Percentiles rank a stretch among this genome's conserved stretches.
Evolutionary conservation across 2,329 filamentous ascomycete genomes (phyloP).

Genomic region (Aureobasidium lini): DNA sequence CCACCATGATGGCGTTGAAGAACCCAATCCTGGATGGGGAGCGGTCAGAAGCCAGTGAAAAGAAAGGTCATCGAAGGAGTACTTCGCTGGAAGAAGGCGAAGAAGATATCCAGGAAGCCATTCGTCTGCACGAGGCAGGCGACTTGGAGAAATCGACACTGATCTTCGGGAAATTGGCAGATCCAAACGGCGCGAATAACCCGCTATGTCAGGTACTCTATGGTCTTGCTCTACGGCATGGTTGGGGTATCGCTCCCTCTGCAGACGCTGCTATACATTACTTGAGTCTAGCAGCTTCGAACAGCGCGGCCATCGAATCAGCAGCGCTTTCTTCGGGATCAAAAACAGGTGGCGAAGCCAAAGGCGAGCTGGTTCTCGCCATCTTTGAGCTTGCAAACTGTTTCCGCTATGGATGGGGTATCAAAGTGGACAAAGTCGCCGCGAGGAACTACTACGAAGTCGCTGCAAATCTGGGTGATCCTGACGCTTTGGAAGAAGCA

Average conservation of each 20-base stretch:
- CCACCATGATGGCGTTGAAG: conserved; percentile 70
- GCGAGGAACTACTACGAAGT: conserved; percentile 94
- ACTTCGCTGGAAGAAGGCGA: conserved; percentile 30
- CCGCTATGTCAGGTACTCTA: conserved; percentile 93
- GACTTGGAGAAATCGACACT: conserved; percentile 71
- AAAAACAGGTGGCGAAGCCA: conserved; percentile 88
- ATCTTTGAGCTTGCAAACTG: conserved; percentile 92
- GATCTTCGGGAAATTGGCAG: conserved; percentile 77
- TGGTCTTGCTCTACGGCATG: conserved; percentile 85
- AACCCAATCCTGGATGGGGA: conserved; percentile 34
- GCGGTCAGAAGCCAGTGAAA: background rate
- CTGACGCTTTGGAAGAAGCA: conserved; percentile 94
- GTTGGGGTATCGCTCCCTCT: conserved; percentile 79
- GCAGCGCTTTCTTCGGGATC: conserved; percentile 78
- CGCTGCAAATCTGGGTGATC: conserved; percentile 90
- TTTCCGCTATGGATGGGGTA: conserved; percentile 92
- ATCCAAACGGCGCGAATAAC: conserved; percentile 80
- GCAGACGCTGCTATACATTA: conserved; percentile 69
- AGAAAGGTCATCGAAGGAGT: background rate
- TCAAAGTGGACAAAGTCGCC: conserved; percentile 75
- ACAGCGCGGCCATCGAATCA: conserved; percentile 79
- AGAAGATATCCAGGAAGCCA: conserved; percentile 85
- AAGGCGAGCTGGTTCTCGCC: conserved; percentile 90
- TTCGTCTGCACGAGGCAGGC: conserved; percentile 80
- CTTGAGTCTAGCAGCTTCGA: conserved; percentile 80